Base-by-base conservation (phyloP, 371 early-diverging fungal genomes). In the Rhizopus delemar region DNA sequence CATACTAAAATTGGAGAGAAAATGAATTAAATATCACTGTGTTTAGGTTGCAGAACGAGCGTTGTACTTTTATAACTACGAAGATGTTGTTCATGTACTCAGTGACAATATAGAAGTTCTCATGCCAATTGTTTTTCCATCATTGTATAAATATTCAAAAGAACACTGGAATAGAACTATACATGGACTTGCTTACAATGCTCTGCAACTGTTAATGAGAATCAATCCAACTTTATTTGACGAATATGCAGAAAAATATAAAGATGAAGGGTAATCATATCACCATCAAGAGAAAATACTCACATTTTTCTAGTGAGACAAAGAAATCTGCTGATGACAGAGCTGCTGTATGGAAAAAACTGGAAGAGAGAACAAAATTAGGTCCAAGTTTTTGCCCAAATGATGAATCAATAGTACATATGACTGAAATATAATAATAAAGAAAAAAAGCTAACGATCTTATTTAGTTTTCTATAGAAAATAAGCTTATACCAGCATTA, bases 91-190 rank as follows among this genome's bases (percentile, higher is more conserved):
- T 64, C 92, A 89, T 72, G 73, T 97, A 59, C 93, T 98, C 57
- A 85, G 86, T 22, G 95, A 95, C 54, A 92, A 97, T 71, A 90
- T 91, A 31, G 81, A 83, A 39, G 85, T 88, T 22, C 86, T 97
- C 32, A 75, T 98, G 73, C 99, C 97, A 16, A 93, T 97, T 53
- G 90, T 96, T 74, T 95, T 97, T 66, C 85, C 94, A 13, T 81
- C 93, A 1, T 79, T 98, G 28, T 96, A 93, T 69, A 87, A 88
- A 48, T 90, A 94, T 73, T 94, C 96, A 53, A 93, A 95, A 66
- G 82, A 89, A 7, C 99, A 98, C 67, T 98, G 99, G 99, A 97
- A 98, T 81, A 91, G 93, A 67, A 91, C 93, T 1, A 95, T 97
- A 60, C 96, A 97, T 73, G 93, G 93, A 6, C 85, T 94, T 8